These are phyloP conservation scores for Sporothrix curviconia DNA, from an alignment of 2,329 filamentous ascomycete genomes.

Conservation along the genomic window DNA sequence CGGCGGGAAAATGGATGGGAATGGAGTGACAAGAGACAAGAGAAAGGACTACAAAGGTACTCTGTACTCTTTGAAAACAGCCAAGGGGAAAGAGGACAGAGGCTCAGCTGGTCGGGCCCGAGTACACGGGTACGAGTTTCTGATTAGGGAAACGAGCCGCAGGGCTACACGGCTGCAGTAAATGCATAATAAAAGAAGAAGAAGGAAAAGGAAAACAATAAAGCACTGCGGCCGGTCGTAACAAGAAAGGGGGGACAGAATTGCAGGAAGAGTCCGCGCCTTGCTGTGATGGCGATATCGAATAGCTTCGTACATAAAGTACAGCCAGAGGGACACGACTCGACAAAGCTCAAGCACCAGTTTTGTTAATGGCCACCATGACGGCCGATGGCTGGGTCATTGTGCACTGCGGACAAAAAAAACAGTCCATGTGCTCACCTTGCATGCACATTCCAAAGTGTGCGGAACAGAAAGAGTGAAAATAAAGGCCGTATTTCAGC, in stretches of 20 bases:
- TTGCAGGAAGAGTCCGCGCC: no score
- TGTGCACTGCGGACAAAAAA: no score
- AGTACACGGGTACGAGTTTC: background rate
- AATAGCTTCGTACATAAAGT: no score
- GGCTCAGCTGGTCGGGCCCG: background rate
- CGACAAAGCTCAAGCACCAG: no score
- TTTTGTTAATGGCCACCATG: no score
- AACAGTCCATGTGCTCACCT: background rate
- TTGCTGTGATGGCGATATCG: no score
- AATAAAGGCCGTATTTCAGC: background rate
- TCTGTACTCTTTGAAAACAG: no score
- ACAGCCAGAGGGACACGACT: no score
- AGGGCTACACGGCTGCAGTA: background rate
- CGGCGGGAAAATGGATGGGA: background rate
- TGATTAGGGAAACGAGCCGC: background rate
- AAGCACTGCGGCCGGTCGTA: background rate
- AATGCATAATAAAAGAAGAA: background rate
- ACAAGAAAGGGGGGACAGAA: no score
- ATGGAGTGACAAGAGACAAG: background rate
- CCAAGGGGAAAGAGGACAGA: background rate
- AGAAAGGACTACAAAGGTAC: background rate
- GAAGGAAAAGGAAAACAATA: background rate
- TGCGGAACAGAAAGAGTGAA: background rate
- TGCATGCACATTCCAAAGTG: background rate
- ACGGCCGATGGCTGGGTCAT: no score